Evolutionary conservation across 164 flowering plant genomes (phyloP).

Genomic region (Aristolochia fimbriata): DNA sequence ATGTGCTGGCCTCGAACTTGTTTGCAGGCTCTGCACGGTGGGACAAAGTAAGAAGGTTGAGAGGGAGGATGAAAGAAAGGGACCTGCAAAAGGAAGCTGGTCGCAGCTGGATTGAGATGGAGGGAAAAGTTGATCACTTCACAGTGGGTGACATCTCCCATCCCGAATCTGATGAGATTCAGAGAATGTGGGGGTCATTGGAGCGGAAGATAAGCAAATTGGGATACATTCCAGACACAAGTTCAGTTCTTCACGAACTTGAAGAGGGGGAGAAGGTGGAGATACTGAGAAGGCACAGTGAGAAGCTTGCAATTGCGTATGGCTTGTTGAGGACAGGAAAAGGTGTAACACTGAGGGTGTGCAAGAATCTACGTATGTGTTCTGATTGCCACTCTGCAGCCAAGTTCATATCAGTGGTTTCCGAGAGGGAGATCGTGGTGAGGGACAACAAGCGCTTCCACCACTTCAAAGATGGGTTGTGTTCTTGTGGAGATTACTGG

Average conservation of each 20-base stretch:
- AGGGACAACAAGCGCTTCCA: slow-evolving; percentile 62
- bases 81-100: slow-evolving; percentile 51
- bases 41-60: slow-evolving; percentile 50
- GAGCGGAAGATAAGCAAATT: slow-evolving; percentile 34
- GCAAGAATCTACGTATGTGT: slow-evolving; percentile 54
- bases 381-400: slow-evolving; percentile 54
- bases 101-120: slow-evolving; percentile 59
- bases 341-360: slow-evolving; percentile 33
- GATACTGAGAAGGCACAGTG: slow-evolving; percentile 44
- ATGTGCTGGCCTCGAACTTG: slow-evolving; percentile 45
- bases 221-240: slow-evolving; percentile 44
- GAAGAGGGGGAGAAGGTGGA: slow-evolving; percentile 45
- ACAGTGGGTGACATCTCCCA: slow-evolving; percentile 27
- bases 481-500: slow-evolving; percentile 67
- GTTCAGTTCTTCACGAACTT: slow-evolving; percentile 45
- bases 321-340: slow-evolving; percentile 37
- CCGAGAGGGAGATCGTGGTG: slow-evolving; percentile 45
- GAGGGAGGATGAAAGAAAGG: slow-evolving; percentile 45
- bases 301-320: slow-evolving; percentile 52
- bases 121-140: slow-evolving; percentile 39
- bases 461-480: slow-evolving; percentile 46
- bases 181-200: slow-evolving; percentile 26
- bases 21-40: slow-evolving; percentile 49
- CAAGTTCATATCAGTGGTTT: slow-evolving; percentile 40
- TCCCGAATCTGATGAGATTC: slow-evolving; percentile 20